A percentile compares a stretch with the other conserved stretches of the same genome.
Conservation (phyloP, 768 basidiomycete genomes). For the Artomyces pyxidatus region DNA sequence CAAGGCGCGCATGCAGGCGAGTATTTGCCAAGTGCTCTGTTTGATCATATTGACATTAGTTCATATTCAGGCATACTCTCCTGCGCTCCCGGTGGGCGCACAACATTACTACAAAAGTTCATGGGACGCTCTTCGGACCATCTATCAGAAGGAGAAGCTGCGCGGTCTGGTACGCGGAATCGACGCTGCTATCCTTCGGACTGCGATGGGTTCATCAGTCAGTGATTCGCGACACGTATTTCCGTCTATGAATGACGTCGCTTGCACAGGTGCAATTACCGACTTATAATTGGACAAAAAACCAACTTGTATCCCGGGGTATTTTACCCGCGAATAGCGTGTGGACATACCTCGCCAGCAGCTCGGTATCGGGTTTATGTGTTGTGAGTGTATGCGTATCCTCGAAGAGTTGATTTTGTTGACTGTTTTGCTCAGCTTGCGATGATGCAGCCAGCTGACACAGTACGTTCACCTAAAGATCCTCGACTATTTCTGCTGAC, state of each 20-base stretch:
- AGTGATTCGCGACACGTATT: slow-evolving; percentile 10
- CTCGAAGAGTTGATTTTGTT: not conserved
- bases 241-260: not conserved
- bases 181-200: slow-evolving; percentile 88
- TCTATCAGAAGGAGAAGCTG: slow-evolving; percentile 68
- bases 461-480: slow-evolving; percentile 40
- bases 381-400: slow-evolving; percentile 51
- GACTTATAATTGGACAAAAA: slow-evolving; percentile 91
- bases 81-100: slow-evolving; percentile 86
- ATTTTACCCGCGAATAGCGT: slow-evolving; percentile 70
- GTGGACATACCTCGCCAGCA: slow-evolving; percentile 84
- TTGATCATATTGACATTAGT: not conserved
- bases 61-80: slow-evolving; percentile 74
- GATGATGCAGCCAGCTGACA: slow-evolving; percentile 94
- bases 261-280: slow-evolving; percentile 79
- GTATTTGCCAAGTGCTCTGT: slow-evolving; percentile 4
- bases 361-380: slow-evolving; percentile 83
- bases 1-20: slow-evolving; percentile 95
- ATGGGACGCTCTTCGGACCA: slow-evolving; percentile 71
- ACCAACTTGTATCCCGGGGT: slow-evolving; percentile 57
- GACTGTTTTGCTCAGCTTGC: slow-evolving; percentile 44
- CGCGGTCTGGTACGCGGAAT: slow-evolving; percentile 85
- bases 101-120: slow-evolving; percentile 89
- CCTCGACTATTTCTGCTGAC: slow-evolving; percentile 2
- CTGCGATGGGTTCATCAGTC: slow-evolving; percentile 90